phyloP scores from a whole-genome alignment of 1,139 yeast species.

The Schwanniomyces etchellsii region DNA sequence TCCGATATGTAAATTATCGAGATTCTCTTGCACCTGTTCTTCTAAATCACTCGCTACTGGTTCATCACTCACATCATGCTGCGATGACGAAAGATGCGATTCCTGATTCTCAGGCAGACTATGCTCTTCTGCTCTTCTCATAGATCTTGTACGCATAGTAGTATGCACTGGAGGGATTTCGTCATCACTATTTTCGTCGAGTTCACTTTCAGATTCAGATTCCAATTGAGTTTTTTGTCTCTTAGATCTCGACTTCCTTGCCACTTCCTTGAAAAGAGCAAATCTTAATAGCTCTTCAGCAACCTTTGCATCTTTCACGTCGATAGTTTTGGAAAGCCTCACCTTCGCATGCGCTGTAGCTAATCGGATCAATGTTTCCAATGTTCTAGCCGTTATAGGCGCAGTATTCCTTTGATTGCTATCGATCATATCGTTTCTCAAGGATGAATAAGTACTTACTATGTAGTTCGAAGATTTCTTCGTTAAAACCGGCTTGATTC shows the following conservation, averaged over 20 bases:
- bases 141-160: conserved; percentile 14
- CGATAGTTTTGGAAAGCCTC: conserved; percentile 70
- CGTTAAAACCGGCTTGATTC: conserved; percentile 78
- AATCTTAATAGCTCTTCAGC: conserved; percentile 84
- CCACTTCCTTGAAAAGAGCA: conserved; percentile 78
- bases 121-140: conserved; percentile 8
- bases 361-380: conserved; percentile 92
- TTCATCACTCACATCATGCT: conserved; percentile 5
- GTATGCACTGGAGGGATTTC: conserved; percentile 15
- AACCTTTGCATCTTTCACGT: conserved; percentile 72
- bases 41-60: conserved; percentile 11
- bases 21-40: conserved; percentile 19
- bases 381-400: conserved; percentile 96
- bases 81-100: conserved; percentile 9
- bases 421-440: conserved; percentile 76
- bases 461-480: conserved; percentile 76
- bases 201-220: conserved; percentile 12
- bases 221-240: conserved; percentile 23
- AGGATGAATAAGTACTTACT: conserved; percentile 70
- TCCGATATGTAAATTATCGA: conserved; percentile 18
- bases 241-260: conserved; percentile 29
- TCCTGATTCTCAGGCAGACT: conserved; percentile 7
- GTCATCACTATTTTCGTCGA: conserved; percentile 16
- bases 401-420: conserved; percentile 77
- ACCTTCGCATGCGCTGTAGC: conserved; percentile 97